phyloP scores from a whole-genome alignment of 1,139 yeast species.

The Candida labiduridarum region DNA sequence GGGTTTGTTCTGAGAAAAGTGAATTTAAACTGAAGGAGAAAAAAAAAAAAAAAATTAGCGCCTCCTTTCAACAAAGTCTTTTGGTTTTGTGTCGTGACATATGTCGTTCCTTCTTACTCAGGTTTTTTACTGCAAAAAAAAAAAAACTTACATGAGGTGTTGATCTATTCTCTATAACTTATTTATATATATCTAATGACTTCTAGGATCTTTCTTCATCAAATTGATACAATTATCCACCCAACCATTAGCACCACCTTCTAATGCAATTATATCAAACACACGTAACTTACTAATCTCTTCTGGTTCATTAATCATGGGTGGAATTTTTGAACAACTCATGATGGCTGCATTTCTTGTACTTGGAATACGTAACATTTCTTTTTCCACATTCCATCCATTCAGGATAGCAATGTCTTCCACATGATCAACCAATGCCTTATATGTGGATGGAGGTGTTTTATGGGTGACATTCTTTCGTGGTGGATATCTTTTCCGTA shows the following conservation, averaged over 20 bases:
- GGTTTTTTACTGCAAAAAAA: not conserved
- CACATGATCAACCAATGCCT: constrained; percentile 83
- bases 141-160: no score
- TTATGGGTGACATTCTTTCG: constrained; percentile 18
- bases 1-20: not conserved
- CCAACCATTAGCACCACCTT: constrained; percentile 94
- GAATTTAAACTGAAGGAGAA: not conserved
- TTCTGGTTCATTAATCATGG: constrained; percentile 19
- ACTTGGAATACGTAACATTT: constrained; percentile 90
- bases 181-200: constrained; percentile 30
- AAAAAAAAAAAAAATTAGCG: not conserved
- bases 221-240: constrained; percentile 73
- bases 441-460: constrained; percentile 60
- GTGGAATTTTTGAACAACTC: constrained; percentile 49
- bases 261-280: constrained; percentile 61
- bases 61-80: not conserved
- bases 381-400: constrained; percentile 87
- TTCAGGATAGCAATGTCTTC: constrained; percentile 63
- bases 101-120: not conserved
- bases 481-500: constrained; percentile 64
- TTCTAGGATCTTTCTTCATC: constrained; percentile 54
- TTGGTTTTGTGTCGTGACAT: not conserved
- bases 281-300: constrained; percentile 42
- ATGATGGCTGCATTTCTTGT: constrained; percentile 91
- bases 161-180: not conserved